Percentiles rank a stretch among this genome's conserved stretches.
phyloP scores from a whole-genome alignment of 768 basidiomycete genomes.

The Russula sp. region DNA sequence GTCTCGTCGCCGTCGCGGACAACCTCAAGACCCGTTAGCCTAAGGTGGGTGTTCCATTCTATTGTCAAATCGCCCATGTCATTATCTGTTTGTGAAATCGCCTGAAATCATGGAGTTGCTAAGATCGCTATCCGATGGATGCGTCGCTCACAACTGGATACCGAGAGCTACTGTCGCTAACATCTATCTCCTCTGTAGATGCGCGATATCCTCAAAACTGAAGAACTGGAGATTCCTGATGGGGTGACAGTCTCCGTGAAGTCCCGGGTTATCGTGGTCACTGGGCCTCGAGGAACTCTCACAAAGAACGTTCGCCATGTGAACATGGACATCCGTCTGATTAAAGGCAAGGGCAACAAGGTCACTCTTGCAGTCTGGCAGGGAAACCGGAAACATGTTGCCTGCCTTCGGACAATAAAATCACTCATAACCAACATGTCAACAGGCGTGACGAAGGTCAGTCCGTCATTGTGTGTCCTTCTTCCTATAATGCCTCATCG shows the following conservation, averaged over 20 bases:
- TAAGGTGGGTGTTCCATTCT: constrained; percentile 30
- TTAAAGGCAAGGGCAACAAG: constrained; percentile 72
- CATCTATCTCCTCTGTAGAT: constrained; percentile 44
- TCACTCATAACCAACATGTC: constrained; percentile 97
- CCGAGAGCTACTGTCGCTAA: constrained; percentile 26
- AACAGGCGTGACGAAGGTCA: constrained; percentile 90
- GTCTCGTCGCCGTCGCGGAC: constrained; percentile 26
- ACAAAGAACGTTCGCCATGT: constrained; percentile 90
- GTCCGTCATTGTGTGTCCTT: constrained; percentile 12
- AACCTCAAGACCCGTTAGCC: constrained; percentile 30
- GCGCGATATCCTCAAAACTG: constrained; percentile 89
- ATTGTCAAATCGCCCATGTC: neutral
- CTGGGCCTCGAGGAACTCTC: constrained; percentile 88
- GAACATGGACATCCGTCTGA: constrained; percentile 85
- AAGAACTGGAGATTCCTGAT: constrained; percentile 87
- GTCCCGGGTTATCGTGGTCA: constrained; percentile 86
- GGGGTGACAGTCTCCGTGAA: constrained; percentile 84
- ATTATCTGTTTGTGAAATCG: neutral
- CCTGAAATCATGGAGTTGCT: neutral
- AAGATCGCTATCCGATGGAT: constrained; percentile 33
- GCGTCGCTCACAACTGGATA: constrained; percentile 33
- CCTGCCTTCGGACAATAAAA: constrained; percentile 94
- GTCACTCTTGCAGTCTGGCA: constrained; percentile 96
- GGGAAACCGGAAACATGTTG: constrained; percentile 96
- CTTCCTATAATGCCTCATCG: neutral